Evolutionary conservation across 2,329 filamentous ascomycete genomes (phyloP).

Genomic region (Colletotrichum karsti): DNA sequence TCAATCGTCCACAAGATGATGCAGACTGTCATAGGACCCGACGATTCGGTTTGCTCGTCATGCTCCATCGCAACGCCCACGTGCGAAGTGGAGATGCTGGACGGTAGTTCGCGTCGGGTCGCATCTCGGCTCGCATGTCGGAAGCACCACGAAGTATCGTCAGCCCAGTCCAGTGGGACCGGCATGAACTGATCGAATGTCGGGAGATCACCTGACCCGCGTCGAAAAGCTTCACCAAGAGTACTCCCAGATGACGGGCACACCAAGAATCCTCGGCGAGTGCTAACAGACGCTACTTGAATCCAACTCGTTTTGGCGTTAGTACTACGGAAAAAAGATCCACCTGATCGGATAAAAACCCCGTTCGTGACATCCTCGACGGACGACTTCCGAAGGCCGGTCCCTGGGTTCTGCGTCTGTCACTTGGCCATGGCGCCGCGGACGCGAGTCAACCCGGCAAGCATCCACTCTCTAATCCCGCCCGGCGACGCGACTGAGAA

Average conservation of each 20-base stretch:
- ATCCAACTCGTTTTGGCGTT: background rate
- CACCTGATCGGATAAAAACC: constrained; percentile 8
- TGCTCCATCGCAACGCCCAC: too few relatives aligned
- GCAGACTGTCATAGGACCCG: background rate
- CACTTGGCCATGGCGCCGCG: constrained; percentile 1
- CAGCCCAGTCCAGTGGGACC: background rate
- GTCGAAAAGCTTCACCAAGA: fast-evolving
- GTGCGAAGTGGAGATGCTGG: constrained; percentile 3
- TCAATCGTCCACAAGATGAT: too few relatives aligned
- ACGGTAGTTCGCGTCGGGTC: constrained; percentile 15
- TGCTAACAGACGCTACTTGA: background rate
- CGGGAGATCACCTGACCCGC: background rate
- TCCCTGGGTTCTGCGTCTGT: background rate
- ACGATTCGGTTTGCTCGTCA: background rate
- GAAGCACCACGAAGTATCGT: background rate
- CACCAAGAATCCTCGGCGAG: background rate
- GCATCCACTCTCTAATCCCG: background rate
- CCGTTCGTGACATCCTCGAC: constrained; percentile 7
- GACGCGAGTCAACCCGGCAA: constrained; percentile 27
- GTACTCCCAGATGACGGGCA: background rate
- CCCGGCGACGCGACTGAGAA: background rate
- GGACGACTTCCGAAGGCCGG: constrained; percentile 23
- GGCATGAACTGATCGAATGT: constrained; percentile 1
- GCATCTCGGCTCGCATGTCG: constrained; percentile 27
- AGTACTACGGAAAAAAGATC: background rate